A percentile compares a stretch with the other conserved stretches of the same genome.
Conservation (phyloP, 2,329 filamentous ascomycete species). For the Apiospora aurea region DNA sequence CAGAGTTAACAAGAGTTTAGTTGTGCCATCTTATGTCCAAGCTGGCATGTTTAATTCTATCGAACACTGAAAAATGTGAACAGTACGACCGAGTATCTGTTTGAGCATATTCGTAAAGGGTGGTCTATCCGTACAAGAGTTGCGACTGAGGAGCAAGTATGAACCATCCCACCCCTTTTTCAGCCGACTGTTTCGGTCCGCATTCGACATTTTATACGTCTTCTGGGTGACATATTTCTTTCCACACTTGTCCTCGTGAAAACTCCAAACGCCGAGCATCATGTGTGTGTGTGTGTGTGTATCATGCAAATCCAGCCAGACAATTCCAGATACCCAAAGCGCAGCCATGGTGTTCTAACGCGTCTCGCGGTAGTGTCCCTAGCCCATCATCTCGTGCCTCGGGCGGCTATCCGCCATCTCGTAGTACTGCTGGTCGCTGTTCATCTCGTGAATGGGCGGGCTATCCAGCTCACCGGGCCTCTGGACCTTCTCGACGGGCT, state of each 20-base stretch:
- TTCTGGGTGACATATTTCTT: neutral
- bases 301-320: neutral
- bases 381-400: constrained; percentile 45
- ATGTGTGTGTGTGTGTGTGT: neutral
- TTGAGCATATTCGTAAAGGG: neutral
- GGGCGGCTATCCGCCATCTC: constrained; percentile 39
- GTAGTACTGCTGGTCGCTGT: neutral
- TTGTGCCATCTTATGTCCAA: neutral
- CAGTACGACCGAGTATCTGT: neutral
- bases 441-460: constrained; percentile 39
- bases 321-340: neutral
- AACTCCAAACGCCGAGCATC: neutral
- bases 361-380: constrained; percentile 41
- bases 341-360: neutral
- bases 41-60: neutral
- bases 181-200: no score
- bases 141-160: neutral
- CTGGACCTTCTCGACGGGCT: constrained; percentile 13
- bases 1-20: neutral
- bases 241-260: neutral
- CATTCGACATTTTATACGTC: neutral
- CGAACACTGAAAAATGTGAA: neutral
- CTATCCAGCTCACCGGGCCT: constrained; percentile 37
- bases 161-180: neutral
- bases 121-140: neutral